Evolutionary conservation across 345 rosid species (phyloP).

Genomic region (Hibiscus tridactylites): DNA sequence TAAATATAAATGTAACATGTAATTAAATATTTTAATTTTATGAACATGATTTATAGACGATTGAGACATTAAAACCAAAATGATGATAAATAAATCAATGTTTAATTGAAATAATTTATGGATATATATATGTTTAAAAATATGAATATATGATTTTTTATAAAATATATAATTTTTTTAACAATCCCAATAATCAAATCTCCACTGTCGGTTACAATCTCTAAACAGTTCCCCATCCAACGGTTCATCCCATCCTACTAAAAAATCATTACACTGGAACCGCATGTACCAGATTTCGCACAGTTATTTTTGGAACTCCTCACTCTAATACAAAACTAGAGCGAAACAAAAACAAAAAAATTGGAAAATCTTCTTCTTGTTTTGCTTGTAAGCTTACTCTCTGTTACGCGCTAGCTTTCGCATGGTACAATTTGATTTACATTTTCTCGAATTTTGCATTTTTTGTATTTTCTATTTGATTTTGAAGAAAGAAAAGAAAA

Average conservation of each 20-base stretch:
- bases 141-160: no score
- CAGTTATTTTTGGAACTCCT: background rate
- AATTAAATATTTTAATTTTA: no score
- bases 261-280: background rate
- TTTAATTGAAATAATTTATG: no score
- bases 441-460: background rate
- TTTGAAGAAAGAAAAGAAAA: background rate
- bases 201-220: background rate
- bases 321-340: conserved; percentile 7
- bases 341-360: background rate
- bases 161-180: no score
- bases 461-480: background rate
- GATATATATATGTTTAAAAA: no score
- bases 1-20: no score
- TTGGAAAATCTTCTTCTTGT: conserved; percentile 18
- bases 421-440: background rate
- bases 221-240: background rate
- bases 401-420: background rate
- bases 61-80: no score
- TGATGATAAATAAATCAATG: no score
- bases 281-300: background rate
- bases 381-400: conserved; percentile 30
- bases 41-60: no score
- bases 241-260: background rate
- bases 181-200: no score